A percentile compares a stretch with the other conserved stretches of the same genome.
Evolutionary conservation across 1,139 yeast species (phyloP).

Genomic region (Blastobotrys petasosporus): DNA sequence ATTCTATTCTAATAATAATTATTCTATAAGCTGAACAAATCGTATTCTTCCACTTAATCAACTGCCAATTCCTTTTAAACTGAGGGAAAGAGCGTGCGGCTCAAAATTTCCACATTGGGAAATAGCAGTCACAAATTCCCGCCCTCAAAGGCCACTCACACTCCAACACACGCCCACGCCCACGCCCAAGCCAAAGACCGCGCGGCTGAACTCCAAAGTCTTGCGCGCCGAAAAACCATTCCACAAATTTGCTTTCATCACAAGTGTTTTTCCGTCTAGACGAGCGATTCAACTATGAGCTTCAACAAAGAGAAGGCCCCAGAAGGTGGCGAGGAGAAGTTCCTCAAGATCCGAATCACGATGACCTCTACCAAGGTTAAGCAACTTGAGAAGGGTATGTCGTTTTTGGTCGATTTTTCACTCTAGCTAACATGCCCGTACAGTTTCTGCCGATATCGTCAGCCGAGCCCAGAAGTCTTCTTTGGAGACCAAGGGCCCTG

Average conservation of each 20-base stretch:
- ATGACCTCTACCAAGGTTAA: slow-evolving; percentile 98
- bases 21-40: no score
- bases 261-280: slow-evolving; percentile 12
- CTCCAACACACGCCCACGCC: no score
- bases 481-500: slow-evolving; percentile 85
- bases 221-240: no score
- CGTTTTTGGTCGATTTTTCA: neutral
- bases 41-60: no score
- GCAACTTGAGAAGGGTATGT: slow-evolving; percentile 80
- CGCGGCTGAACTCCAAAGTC: no score
- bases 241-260: neutral
- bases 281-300: slow-evolving; percentile 28
- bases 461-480: slow-evolving; percentile 78
- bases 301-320: slow-evolving; percentile 61
- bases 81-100: no score
- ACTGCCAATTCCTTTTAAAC: no score
- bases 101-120: no score
- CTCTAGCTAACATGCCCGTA: slow-evolving; percentile 4
- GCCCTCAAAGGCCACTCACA: no score
- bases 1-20: no score
- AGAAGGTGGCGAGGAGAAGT: slow-evolving; percentile 61
- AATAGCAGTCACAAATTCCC: no score
- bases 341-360: slow-evolving; percentile 98
- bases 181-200: no score
- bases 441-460: slow-evolving; percentile 79